phyloP scores from a whole-genome alignment of 495 filamentous ascomycete genomes.

The Aspergillus steynii region DNA sequence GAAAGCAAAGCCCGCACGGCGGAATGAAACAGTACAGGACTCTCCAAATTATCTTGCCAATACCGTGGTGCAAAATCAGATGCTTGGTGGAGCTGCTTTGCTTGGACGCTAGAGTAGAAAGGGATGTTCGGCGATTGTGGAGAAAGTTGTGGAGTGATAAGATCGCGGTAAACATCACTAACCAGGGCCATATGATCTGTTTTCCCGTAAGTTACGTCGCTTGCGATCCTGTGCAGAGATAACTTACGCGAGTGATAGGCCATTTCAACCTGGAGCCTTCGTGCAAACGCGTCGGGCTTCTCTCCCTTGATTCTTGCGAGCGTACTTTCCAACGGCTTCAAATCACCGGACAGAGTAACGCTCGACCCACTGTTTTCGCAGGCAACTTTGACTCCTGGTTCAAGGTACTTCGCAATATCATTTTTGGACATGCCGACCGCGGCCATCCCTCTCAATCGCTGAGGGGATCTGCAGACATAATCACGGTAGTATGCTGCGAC shows the following conservation, averaged over 20 bases:
- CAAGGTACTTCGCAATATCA: not conserved
- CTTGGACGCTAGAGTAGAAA: slow-evolving; percentile 36
- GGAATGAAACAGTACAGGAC: slow-evolving; percentile 34
- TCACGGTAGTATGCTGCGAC: not conserved
- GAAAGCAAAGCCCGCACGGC: slow-evolving; percentile 11
- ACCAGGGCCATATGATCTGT: slow-evolving; percentile 19
- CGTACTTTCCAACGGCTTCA: slow-evolving; percentile 37
- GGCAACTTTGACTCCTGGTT: slow-evolving; percentile 2
- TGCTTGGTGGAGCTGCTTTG: slow-evolving; percentile 1
- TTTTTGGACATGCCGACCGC: not conserved
- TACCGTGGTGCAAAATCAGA: slow-evolving; percentile 21
- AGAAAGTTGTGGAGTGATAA: not conserved
- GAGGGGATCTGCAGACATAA: not conserved
- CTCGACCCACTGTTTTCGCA: slow-evolving; percentile 27
- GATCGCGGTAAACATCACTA: not conserved
- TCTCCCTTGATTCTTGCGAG: slow-evolving; percentile 32
- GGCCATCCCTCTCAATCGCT: not conserved
- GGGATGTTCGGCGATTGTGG: not conserved
- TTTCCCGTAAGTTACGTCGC: too few species aligned
- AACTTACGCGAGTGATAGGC: slow-evolving; percentile 41
- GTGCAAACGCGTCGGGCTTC: slow-evolving; percentile 15
- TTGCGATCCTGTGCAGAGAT: not conserved
- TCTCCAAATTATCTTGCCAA: slow-evolving; percentile 42
- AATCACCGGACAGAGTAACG: slow-evolving; percentile 31
- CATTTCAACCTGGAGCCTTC: slow-evolving; percentile 31